Base-by-base conservation (phyloP, 192 early-diverging fungal species). In the Coemansia sp. region DNA sequence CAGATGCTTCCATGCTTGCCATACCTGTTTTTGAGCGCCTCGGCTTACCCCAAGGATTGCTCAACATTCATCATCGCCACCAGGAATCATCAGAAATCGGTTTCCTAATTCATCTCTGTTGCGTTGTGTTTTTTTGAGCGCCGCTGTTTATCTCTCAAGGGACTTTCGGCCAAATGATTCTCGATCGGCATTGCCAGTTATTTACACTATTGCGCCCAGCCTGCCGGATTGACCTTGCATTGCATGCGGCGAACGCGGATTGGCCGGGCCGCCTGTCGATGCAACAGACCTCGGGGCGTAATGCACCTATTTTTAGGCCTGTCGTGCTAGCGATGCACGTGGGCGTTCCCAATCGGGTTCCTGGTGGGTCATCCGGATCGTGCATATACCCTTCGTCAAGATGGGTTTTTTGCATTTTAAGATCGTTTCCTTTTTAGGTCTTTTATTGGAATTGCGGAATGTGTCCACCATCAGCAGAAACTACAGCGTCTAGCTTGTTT, bases 221-320 rank as follows among this genome's bases (percentile, higher is more conserved):
- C 51, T 53, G 51, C 51, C 24, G 51, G 51, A 53, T 53, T 53
- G 24, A 4, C 51, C 9, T 53, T 53, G 51, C 51, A 53, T 53
- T 18, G 51, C 51, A 53, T 53, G 16, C 24, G 51, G 23, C 4
- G 1, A 26, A 26, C 4, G 51, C 51, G 24, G 44, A 53, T 53
- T 53, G 51, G 51, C 51, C 24, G 51, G 11, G 23, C 23, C 21
- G 26, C 1, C 8, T 53, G 23, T 53, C 24, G 51, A 53, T 53
- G 51, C 24, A 46, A 6, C 44, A 7, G 5, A 14, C 14, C 44
- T 46, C 44, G 44, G 44, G 12, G 12, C 5, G 39, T 14, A 41
- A 12, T 41, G 7, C 24, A 16, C 6, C 51, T 53, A 53, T 53
- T 53, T 53, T 26, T 53, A 26, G 51, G 21, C 2, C 1, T 7